phyloP scores from a whole-genome alignment of 257 asterid genomes.

The Capsicum rhomboideum region DNA sequence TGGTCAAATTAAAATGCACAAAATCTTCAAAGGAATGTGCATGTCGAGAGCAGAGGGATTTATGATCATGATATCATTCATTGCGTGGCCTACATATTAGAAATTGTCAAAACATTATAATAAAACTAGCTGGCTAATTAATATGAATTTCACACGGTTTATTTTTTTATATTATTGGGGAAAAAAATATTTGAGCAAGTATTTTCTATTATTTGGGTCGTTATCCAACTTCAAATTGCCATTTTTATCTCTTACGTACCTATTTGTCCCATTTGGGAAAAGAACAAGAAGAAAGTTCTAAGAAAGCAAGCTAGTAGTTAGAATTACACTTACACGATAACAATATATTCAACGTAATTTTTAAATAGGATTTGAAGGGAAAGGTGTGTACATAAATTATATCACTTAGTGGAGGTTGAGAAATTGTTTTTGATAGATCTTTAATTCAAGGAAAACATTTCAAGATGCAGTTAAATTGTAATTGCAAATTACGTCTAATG shows the following conservation, averaged over 20 bases:
- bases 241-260: not conserved
- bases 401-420: rapidly evolving
- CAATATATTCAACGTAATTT: not conserved
- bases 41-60: not conserved
- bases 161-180: not conserved
- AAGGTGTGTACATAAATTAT: no score
- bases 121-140: not conserved
- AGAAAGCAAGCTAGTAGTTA: no score
- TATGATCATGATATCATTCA: not conserved
- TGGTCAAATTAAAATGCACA: not conserved
- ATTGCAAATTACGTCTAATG: not conserved
- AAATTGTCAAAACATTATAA: not conserved
- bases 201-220: not conserved
- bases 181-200: not conserved
- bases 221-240: not conserved
- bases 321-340: not conserved
- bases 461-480: not conserved
- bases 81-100: not conserved
- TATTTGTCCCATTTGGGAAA: not conserved
- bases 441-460: no score
- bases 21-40: not conserved
- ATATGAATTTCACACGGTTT: not conserved
- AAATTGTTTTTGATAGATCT: not conserved
- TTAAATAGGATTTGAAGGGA: rapidly evolving
- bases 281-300: not conserved